These are phyloP conservation scores for Acaromyces ingoldii DNA, from an alignment of 1,284 basidiomycete species.

Conservation along the genomic window DNA sequence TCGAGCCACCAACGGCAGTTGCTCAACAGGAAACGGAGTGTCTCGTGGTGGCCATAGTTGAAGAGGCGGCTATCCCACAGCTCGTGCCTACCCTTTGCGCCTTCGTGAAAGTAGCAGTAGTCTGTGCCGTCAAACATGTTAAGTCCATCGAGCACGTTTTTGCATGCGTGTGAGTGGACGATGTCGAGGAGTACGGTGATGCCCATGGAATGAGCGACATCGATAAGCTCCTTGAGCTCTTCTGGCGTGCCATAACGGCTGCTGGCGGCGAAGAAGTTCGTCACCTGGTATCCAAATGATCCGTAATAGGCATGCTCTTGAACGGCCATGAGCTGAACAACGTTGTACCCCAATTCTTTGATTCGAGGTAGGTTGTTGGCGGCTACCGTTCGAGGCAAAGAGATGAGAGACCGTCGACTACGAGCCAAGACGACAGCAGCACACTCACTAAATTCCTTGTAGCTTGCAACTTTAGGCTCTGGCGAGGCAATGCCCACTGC, in stretches of 20 bases:
- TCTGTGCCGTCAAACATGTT: conserved; percentile 95
- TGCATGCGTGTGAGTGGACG: conserved; percentile 96
- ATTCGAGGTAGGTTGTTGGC: conserved; percentile 78
- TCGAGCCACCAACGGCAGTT: conserved; percentile 95
- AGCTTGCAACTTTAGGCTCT: conserved; percentile 81
- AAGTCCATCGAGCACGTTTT: conserved; percentile 91
- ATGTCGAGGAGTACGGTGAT: conserved; percentile 90
- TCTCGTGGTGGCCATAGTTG: conserved; percentile 92
- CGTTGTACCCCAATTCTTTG: conserved; percentile 86
- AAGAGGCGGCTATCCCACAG: conserved; percentile 87
- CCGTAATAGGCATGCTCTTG: conserved; percentile 99
- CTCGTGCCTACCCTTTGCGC: conserved; percentile 80
- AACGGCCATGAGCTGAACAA: conserved; percentile 75
- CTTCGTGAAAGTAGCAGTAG: conserved; percentile 94
- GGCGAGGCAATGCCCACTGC: conserved; percentile 86
- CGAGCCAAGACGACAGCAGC: no score
- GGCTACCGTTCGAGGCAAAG: no score
- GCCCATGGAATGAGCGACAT: conserved; percentile 88
- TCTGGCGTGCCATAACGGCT: conserved; percentile 84
- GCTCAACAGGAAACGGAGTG: conserved; percentile 85
- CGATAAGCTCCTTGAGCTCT: conserved; percentile 88
- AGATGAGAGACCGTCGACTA: no score
- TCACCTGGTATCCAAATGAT: conserved; percentile 97
- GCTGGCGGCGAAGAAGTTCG: conserved; percentile 94
- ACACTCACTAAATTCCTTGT: conserved; percentile 75